Evolutionary conservation across 208 protist genomes (phyloP).

Genomic region (Crithidia bombi): DNA sequence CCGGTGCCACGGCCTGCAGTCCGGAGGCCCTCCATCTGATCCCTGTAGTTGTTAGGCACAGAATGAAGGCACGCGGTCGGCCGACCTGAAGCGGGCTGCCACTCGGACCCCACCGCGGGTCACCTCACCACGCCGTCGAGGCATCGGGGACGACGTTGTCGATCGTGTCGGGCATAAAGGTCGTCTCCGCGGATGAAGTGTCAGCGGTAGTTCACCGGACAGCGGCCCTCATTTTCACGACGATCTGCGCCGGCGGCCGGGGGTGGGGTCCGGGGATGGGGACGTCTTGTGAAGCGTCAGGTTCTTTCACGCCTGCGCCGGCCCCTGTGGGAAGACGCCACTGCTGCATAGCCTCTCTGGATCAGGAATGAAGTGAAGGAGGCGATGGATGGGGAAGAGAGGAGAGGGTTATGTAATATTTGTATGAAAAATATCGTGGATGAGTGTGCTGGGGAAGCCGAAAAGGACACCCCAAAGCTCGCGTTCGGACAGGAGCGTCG

Average conservation of each 20-base stretch:
- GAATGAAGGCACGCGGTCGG: slow-evolving; percentile 32
- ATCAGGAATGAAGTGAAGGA: background rate
- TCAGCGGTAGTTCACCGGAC: slow-evolving; percentile 38
- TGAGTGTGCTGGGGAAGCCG: no score
- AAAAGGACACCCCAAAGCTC: no score
- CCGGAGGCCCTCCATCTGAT: slow-evolving; percentile 34
- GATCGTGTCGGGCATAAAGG: slow-evolving; percentile 14
- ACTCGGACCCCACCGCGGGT: slow-evolving; percentile 12
- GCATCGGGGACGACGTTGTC: slow-evolving; percentile 30
- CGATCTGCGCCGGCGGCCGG: slow-evolving; percentile 14
- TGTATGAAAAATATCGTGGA: no score
- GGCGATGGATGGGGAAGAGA: no score
- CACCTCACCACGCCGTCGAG: slow-evolving; percentile 34
- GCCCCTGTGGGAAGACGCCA: slow-evolving; percentile 41
- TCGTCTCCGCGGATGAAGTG: slow-evolving; percentile 25
- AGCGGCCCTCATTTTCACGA: slow-evolving; percentile 33
- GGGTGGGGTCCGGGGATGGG: slow-evolving; percentile 31
- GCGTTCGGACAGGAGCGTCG: no score
- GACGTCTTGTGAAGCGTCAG: slow-evolving; percentile 19
- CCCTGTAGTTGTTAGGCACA: slow-evolving; percentile 20
- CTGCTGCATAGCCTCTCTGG: slow-evolving; percentile 25
- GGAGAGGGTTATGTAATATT: no score
- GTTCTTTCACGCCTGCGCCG: slow-evolving; percentile 27
- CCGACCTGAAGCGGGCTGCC: slow-evolving; percentile 25
- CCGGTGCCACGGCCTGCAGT: slow-evolving; percentile 28